A percentile compares a stretch with the other conserved stretches of the same genome.
Evolutionary conservation across 2,329 filamentous ascomycete species (phyloP).

Genomic region (Cercospora janseana): DNA sequence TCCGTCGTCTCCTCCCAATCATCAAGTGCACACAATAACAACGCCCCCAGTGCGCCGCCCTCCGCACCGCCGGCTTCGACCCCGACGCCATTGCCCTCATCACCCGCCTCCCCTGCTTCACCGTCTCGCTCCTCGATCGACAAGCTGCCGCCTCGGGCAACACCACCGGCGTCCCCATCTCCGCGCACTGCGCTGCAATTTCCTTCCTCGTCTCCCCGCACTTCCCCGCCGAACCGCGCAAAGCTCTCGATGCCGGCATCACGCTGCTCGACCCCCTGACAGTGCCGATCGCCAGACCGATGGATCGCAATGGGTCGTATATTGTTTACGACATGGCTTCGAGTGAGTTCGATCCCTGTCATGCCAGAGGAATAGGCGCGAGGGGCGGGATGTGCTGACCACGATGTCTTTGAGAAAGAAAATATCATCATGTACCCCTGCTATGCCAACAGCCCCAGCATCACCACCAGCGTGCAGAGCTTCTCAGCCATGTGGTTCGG

Average conservation of each 20-base stretch:
- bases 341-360: not conserved
- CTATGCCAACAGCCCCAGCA: too few relatives aligned
- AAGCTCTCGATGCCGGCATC: too few relatives aligned
- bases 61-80: constrained; percentile 11
- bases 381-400: too few relatives aligned
- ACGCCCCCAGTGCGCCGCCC: not conserved
- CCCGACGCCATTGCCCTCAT: constrained; percentile 17
- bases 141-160: constrained; percentile 6
- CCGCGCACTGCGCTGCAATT: too few relatives aligned
- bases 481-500: too few relatives aligned
- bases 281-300: constrained; percentile 14
- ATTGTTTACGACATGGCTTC: constrained; percentile 18
- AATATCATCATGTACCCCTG: too few relatives aligned
- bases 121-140: constrained; percentile 9
- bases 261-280: too few relatives aligned
- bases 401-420: too few relatives aligned
- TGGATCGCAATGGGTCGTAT: constrained; percentile 8
- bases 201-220: too few relatives aligned
- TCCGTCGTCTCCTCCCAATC: not conserved
- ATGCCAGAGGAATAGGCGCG: not conserved
- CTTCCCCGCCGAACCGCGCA: too few relatives aligned
- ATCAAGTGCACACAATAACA: not conserved
- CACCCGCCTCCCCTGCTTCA: constrained; percentile 20
- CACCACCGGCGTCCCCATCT: too few relatives aligned
- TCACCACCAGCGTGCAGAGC: too few relatives aligned